Conservation (phyloP, 208 protist genomes). For the Acanthamoeba castellanii region DNA sequence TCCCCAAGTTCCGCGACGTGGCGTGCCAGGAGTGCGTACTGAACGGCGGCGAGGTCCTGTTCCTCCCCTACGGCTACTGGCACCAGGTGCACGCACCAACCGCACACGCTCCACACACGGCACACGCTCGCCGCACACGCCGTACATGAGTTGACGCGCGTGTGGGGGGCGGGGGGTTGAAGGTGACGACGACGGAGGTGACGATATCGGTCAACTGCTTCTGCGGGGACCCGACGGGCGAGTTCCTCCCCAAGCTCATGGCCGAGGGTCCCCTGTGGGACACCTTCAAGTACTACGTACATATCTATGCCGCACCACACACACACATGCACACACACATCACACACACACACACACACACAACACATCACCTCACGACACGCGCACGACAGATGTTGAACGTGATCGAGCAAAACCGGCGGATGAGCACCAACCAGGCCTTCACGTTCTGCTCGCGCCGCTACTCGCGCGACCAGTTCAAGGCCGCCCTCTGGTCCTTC, state of each 20-base stretch:
- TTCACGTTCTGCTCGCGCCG: slow-evolving; percentile 33
- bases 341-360: neutral
- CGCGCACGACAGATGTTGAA: slow-evolving; percentile 12
- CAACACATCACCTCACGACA: too few species aligned
- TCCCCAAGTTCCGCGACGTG: slow-evolving; percentile 43
- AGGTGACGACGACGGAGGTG: slow-evolving; percentile 43
- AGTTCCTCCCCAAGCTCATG: slow-evolving; percentile 61
- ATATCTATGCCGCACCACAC: neutral
- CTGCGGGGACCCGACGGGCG: slow-evolving; percentile 21
- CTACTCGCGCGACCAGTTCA: slow-evolving; percentile 41
- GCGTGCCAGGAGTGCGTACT: slow-evolving; percentile 67
- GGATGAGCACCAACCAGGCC: slow-evolving; percentile 14
- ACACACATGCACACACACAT: neutral
- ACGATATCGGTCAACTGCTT: slow-evolving; percentile 71
- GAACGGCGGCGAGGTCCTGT: slow-evolving; percentile 56
- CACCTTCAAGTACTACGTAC: neutral
- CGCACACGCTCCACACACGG: too few species aligned
- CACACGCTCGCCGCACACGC: neutral
- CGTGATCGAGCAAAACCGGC: slow-evolving; percentile 48
- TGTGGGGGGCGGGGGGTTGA: too few species aligned
- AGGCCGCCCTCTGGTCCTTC: neutral
- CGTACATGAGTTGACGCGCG: too few species aligned
- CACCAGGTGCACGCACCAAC: neutral
- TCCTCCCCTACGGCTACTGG: slow-evolving; percentile 68
- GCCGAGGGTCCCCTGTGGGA: neutral